Evolutionary conservation across 1,284 basidiomycete species (phyloP).

Genomic region (Trametes versicolor): DNA sequence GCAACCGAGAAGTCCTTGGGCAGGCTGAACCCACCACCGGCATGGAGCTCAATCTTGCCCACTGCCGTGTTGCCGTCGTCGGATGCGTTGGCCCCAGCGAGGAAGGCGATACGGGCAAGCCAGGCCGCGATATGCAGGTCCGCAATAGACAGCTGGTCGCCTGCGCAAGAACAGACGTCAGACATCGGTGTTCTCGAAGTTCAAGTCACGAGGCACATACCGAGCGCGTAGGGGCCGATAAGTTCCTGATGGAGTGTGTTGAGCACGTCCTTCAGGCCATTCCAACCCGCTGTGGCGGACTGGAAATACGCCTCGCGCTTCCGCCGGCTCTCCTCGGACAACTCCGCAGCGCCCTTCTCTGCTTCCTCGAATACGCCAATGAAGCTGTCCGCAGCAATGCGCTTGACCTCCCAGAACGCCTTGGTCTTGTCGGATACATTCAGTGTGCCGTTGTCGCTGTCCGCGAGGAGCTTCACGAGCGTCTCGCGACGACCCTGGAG

Average conservation of each 20-base stretch:
- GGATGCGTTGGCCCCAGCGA: slow-evolving; percentile 61
- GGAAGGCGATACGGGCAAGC: slow-evolving; percentile 69
- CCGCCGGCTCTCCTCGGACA: slow-evolving; percentile 44
- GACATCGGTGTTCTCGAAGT: not conserved
- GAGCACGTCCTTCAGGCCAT: slow-evolving; percentile 55
- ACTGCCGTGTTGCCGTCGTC: slow-evolving; percentile 62
- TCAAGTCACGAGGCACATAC: slow-evolving; percentile 49
- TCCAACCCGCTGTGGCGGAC: slow-evolving; percentile 53
- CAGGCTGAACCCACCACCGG: slow-evolving; percentile 57
- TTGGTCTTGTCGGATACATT: slow-evolving; percentile 70
- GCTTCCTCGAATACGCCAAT: slow-evolving; percentile 57
- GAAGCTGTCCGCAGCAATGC: slow-evolving; percentile 54
- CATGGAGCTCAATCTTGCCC: slow-evolving; percentile 58
- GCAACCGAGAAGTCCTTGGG: slow-evolving; percentile 53
- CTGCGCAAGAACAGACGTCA: slow-evolving; percentile 46
- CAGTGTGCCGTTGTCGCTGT: slow-evolving; percentile 56
- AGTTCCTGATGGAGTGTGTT: slow-evolving; percentile 64
- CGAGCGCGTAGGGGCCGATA: slow-evolving; percentile 77
- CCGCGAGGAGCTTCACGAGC: slow-evolving; percentile 62
- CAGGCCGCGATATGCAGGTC: slow-evolving; percentile 86
- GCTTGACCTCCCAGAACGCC: slow-evolving; percentile 65
- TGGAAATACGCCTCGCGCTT: slow-evolving; percentile 49
- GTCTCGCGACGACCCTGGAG: slow-evolving; percentile 62
- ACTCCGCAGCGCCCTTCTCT: slow-evolving; percentile 51
- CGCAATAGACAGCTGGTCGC: slow-evolving; percentile 81